Conservation (phyloP, 352 stramenopile species). For the Aphanomyces astaci region DNA sequence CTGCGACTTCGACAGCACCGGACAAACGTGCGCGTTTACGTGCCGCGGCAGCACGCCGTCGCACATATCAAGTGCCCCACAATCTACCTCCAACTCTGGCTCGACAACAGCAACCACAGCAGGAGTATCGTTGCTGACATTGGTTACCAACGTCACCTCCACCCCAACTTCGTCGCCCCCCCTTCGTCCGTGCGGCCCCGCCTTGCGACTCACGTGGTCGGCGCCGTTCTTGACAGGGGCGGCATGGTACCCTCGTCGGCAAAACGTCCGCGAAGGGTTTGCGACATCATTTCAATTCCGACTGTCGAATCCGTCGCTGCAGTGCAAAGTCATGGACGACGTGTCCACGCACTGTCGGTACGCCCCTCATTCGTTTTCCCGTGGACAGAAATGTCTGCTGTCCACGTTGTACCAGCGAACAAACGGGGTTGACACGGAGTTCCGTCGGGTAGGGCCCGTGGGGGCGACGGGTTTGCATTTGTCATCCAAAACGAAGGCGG, state of each 20-base stretch:
- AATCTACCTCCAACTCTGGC: slow-evolving; percentile 37
- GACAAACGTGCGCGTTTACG: slow-evolving; percentile 31
- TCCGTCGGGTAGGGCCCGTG: slow-evolving; percentile 37
- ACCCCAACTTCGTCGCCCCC: slow-evolving; percentile 30
- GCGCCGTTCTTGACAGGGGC: slow-evolving; percentile 64
- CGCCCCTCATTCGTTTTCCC: no score
- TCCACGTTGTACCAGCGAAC: no score
- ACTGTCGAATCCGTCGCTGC: slow-evolving; percentile 74
- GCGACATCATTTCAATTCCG: slow-evolving; percentile 80
- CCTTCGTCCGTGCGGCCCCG: slow-evolving; percentile 44
- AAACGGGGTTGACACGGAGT: no score
- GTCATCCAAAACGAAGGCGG: slow-evolving; percentile 75
- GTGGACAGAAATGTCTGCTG: no score
- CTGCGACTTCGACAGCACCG: slow-evolving; percentile 62
- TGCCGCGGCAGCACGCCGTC: slow-evolving; percentile 40
- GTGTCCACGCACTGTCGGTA: slow-evolving; percentile 70
- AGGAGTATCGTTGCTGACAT: slow-evolving; percentile 23
- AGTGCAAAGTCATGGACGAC: slow-evolving; percentile 84
- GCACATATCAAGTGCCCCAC: no score
- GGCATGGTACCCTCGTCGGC: slow-evolving; percentile 84
- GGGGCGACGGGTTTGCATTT: slow-evolving; percentile 73
- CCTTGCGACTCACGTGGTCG: slow-evolving; percentile 75
- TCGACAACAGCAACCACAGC: slow-evolving; percentile 40
- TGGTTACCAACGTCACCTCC: slow-evolving; percentile 2
- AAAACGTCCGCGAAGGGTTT: slow-evolving; percentile 88